Percentiles rank a stretch among this genome's conserved stretches.
phyloP scores from a whole-genome alignment of 2,329 filamentous ascomycete genomes.

The Pseudopithomyces maydicus region DNA sequence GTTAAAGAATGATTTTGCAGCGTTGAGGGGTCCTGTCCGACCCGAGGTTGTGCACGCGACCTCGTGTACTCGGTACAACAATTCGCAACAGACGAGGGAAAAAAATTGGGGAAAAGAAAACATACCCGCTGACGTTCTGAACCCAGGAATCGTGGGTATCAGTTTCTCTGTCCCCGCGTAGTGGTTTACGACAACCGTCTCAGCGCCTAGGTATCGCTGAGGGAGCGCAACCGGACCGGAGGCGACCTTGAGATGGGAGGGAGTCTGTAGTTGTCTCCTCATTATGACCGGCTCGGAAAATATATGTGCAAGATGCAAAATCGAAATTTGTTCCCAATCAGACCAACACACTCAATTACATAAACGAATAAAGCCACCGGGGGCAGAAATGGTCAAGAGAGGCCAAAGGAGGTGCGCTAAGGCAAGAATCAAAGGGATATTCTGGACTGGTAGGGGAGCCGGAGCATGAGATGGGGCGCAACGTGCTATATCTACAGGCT shows the following conservation, averaged over 20 bases:
- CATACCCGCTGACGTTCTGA: constrained; percentile 46
- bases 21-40: background rate
- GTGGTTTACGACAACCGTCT: constrained; percentile 40
- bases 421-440: background rate
- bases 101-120: constrained; percentile 20
- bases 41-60: constrained; percentile 20
- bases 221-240: constrained; percentile 29
- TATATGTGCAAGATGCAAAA: background rate
- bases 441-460: background rate
- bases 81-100: constrained; percentile 5
- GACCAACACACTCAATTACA: background rate
- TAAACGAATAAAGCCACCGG: constrained; percentile 5
- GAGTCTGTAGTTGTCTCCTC: constrained; percentile 31
- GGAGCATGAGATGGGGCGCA: background rate
- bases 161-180: constrained; percentile 40
- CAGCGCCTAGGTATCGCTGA: constrained; percentile 31
- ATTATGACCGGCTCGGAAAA: background rate
- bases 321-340: background rate
- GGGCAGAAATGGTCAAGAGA: background rate
- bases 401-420: background rate
- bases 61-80: background rate
- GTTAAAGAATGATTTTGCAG: background rate
- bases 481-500: constrained; percentile 10
- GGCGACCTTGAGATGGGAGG: constrained; percentile 40
- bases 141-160: constrained; percentile 46